Base-by-base conservation (phyloP, 2,329 filamentous ascomycete genomes). In the Fusarium sp. region DNA sequence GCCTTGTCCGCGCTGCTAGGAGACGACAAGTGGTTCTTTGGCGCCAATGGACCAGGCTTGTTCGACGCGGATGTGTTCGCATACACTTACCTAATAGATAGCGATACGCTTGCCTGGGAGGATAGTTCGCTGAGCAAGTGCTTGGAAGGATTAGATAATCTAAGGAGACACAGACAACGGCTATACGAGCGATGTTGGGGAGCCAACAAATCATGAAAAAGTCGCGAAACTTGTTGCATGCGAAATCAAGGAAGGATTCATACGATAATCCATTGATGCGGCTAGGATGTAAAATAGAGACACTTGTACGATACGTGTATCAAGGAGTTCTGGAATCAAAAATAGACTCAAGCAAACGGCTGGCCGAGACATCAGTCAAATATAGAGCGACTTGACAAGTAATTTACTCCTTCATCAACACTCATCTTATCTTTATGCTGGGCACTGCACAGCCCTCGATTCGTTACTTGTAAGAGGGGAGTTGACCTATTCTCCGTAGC, bases 1-100 rank as follows among this genome's bases (percentile, higher is more conserved):
- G 80, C 83, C 8, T 75, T 87, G 6, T 78, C 78, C 3, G 67
- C 74, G 3, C 53, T 83, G 7, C 71, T 86, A 6, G 74, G 70
- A 6, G 68, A 74, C 10, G 68, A 73, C 2, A 67, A 68, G 3
- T 86, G 82, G 81, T 86, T 86, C 73, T 85, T 85, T 53, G 79
- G 72, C 24, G 70, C 59, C 73, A 74, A 54, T 46, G 75, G 28
- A 73, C 92, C 94, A 0, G 87, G 88, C 0, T 72, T 94, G 24
- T 94, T 98, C 68, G 95, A 99, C 77, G 93, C 94, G 7, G 88
- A 87, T 50, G 86, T 98, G 3, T 98, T 97, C 77, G 88, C 92
- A 4, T 99, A 97, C 76, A 93, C 91, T 0, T 87, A 96, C 75
- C 79, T 96, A 46, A 80, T 98, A 48, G 77, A 96, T 47, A 87